phyloP scores from a whole-genome alignment of 345 rosid species.

The Eucalyptus guilfoylei region DNA sequence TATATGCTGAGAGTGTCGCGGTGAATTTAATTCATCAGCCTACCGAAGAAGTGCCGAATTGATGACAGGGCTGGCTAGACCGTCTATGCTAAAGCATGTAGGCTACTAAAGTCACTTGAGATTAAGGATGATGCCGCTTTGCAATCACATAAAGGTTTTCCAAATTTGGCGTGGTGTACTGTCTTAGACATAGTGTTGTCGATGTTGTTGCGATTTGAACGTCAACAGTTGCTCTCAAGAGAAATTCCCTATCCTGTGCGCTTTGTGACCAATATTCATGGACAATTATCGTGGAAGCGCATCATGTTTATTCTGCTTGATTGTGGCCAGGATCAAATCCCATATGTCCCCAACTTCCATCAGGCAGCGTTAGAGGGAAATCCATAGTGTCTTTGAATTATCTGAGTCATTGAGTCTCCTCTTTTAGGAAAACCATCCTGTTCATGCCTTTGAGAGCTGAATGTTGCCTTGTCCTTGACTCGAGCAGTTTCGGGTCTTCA shows the following conservation, averaged over 20 bases:
- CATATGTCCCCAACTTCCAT: background rate
- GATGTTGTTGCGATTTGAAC: background rate
- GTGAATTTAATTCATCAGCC: background rate
- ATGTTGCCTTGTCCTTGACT: background rate
- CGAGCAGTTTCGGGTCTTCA: constrained; percentile 65
- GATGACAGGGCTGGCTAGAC: background rate
- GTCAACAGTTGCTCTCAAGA: background rate
- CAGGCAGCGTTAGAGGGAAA: background rate
- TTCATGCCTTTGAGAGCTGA: background rate
- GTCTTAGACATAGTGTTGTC: background rate
- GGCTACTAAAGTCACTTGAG: background rate
- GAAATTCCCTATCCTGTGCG: background rate
- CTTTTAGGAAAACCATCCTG: background rate
- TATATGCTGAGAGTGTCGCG: background rate
- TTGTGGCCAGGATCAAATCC: background rate
- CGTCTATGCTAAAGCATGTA: background rate
- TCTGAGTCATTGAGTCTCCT: background rate
- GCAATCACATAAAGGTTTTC: background rate
- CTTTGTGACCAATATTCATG: background rate
- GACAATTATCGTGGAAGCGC: accelerated
- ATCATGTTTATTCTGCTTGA: background rate
- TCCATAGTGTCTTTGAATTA: background rate
- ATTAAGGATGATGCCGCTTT: background rate
- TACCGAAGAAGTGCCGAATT: background rate
- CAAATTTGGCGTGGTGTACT: background rate